Conservation (phyloP, 2,329 filamentous ascomycete genomes). For the Fusarium compactum region DNA sequence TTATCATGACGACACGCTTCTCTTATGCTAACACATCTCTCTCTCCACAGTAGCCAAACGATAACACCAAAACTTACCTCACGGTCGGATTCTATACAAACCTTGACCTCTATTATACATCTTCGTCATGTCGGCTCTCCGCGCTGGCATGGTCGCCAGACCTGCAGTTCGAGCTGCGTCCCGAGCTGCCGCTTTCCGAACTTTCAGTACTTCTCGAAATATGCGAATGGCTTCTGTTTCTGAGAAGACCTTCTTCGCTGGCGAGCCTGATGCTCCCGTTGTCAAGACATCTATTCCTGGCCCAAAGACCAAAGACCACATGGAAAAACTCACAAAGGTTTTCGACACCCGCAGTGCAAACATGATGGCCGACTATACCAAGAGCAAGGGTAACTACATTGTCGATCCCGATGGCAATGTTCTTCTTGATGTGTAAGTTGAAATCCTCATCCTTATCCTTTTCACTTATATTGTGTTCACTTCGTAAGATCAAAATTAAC, state of each 20-base stretch:
- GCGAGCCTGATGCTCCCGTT: constrained; percentile 65
- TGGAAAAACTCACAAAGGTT: constrained; percentile 78
- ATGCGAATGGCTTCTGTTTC: constrained; percentile 47
- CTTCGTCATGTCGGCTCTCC: constrained; percentile 49
- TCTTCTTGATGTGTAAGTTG: constrained; percentile 75
- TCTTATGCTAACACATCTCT: not conserved
- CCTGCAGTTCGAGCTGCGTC: constrained; percentile 34
- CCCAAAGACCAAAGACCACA: constrained; percentile 76
- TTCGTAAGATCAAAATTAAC: constrained; percentile 5
- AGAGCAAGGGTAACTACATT: constrained; percentile 85
- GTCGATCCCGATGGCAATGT: constrained; percentile 78
- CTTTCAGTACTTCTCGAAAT: constrained; percentile 42
- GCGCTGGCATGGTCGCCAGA: constrained; percentile 46
- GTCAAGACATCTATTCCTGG: constrained; percentile 77
- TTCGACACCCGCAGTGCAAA: constrained; percentile 90
- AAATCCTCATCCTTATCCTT: not conserved
- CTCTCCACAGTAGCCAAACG: not conserved
- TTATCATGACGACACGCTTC: constrained; percentile 33
- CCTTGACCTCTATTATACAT: constrained; percentile 1
- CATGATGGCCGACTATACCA: constrained; percentile 81
- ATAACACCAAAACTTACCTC: constrained; percentile 2
- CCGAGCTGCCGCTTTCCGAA: constrained; percentile 35
- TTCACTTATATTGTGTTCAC: not conserved
- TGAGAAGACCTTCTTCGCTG: constrained; percentile 57
- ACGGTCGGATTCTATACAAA: not conserved